Base-by-base conservation (phyloP, 225 moss, liverwort and hornwort species). In the Straminergon stramineum region DNA sequence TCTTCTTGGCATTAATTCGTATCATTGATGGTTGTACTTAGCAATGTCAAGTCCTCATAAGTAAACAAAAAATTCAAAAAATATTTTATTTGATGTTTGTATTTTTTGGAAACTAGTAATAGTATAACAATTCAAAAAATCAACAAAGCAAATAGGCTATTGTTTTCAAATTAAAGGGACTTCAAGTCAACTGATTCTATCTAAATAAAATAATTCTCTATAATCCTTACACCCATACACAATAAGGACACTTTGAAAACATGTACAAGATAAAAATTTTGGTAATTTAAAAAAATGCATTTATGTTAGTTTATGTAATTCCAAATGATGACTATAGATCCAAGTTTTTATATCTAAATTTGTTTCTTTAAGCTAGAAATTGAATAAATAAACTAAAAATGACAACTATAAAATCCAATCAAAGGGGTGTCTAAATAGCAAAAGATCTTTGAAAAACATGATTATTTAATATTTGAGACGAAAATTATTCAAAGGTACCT, bases 401-500 rank as follows among this genome's bases (percentile, higher is more conserved):
- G 11, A 14, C 4, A 39, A 15, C 2, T 24, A 0, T 23, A 1
- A 70, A 2, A 14, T 39, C 39, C 3, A 41, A 39, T 70, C 3
- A 0, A 0, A 6, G n/a, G 68, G 2, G 6, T n/a, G n/a, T 5
- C 41, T 15, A 26, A 41, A 41, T 41, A 68, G 4, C 4, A 24
- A 41, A 71, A 4, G 1, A 71, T 41, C 0, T 26, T 27, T 26
- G 26, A 17, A 73, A 73, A 73, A 73, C 0, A 28, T 17, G 10
- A 27, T 15, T 26, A 8, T 71, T 43, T 73, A 9, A 43, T 9
- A 73, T 10, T 73, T 27, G 73, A 45, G 28, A 45, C 0, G 3
- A 28, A 28, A 28, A 73, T 43, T 28, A 45, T 28, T 28, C 73
- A 73, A 45, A 10, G 28, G 0, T 45, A 43, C 1, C 10, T 9